Conservation (phyloP, 805 yeast genomes). For the Saccharomycopsis sp. region DNA sequence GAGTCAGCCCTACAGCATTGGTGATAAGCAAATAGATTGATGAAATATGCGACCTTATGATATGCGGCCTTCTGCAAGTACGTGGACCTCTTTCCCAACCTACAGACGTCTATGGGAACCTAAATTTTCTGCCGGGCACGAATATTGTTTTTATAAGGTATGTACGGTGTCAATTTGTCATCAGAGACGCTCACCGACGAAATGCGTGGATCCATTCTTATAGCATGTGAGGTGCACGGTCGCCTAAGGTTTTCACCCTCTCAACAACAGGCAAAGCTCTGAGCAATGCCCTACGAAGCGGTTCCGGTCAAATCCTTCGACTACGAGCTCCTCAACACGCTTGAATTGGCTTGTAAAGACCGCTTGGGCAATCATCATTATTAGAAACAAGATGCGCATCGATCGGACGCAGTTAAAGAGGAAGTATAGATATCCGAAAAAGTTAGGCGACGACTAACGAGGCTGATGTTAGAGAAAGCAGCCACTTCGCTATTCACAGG, state of each 20-base stretch:
- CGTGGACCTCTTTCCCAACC: constrained; percentile 50
- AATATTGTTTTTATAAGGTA: constrained; percentile 90
- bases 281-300: constrained; percentile 73
- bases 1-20: constrained; percentile 71
- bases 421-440: too few relatives aligned
- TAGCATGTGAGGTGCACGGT: too few relatives aligned
- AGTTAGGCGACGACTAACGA: too few relatives aligned
- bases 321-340: constrained; percentile 65
- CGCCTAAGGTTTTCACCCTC: constrained; percentile 48
- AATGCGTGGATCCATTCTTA: constrained; percentile 55
- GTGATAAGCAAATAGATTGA: constrained; percentile 65
- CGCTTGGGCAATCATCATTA: constrained; percentile 76
- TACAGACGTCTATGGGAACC: constrained; percentile 85
- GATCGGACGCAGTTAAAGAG: too few relatives aligned
- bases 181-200: constrained; percentile 60
- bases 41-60: constrained; percentile 88
- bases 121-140: constrained; percentile 93
- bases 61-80: constrained; percentile 94
- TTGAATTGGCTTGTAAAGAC: constrained; percentile 75
- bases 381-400: constrained; percentile 86
- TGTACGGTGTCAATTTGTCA: constrained; percentile 74
- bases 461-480: too few relatives aligned
- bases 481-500: too few relatives aligned
- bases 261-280: constrained; percentile 77
- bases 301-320: constrained; percentile 50